phyloP scores from a whole-genome alignment of 495 filamentous ascomycete genomes.

The Friedmanniomyces simplex region DNA sequence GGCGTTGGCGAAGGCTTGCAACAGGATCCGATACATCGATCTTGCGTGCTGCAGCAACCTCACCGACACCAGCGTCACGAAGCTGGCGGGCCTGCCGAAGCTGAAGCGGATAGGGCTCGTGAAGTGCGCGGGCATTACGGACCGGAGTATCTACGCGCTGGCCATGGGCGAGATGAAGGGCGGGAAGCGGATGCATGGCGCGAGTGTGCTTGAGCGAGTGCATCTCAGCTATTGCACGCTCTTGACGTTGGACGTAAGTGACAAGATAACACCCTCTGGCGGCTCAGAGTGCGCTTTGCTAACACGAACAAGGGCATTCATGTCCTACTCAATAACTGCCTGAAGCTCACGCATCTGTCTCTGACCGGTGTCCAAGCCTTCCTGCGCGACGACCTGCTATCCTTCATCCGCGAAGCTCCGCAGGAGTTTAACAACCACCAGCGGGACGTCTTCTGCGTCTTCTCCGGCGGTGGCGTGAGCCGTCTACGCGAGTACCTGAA shows the following conservation, averaged over 20 bases:
- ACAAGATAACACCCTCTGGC: not conserved
- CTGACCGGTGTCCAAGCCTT: conserved; percentile 88
- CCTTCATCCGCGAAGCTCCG: conserved; percentile 79
- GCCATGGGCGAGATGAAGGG: conserved; percentile 45
- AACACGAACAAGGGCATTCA: conserved; percentile 67
- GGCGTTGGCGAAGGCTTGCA: conserved; percentile 72
- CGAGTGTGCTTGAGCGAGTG: conserved; percentile 71
- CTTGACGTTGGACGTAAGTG: conserved; percentile 63
- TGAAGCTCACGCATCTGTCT: conserved; percentile 85
- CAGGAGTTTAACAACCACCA: conserved; percentile 94
- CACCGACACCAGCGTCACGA: conserved; percentile 77
- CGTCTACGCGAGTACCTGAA: conserved; percentile 72
- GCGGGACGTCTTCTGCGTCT: conserved; percentile 91
- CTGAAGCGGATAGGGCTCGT: conserved; percentile 88
- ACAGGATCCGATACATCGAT: conserved; percentile 94
- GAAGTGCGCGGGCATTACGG: conserved; percentile 83
- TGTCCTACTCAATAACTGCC: conserved; percentile 78
- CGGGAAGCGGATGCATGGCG: conserved; percentile 38
- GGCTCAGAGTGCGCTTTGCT: not conserved
- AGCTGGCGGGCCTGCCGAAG: conserved; percentile 80
- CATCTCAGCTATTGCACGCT: conserved; percentile 93
- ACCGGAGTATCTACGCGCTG: conserved; percentile 74
- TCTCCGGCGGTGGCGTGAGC: conserved; percentile 76
- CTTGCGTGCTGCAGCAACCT: conserved; percentile 86
- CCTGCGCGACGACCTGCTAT: conserved; percentile 62